These are phyloP conservation scores for Fraxinus ornus DNA, from an alignment of 305 asterid genomes.

Conservation along the genomic window DNA sequence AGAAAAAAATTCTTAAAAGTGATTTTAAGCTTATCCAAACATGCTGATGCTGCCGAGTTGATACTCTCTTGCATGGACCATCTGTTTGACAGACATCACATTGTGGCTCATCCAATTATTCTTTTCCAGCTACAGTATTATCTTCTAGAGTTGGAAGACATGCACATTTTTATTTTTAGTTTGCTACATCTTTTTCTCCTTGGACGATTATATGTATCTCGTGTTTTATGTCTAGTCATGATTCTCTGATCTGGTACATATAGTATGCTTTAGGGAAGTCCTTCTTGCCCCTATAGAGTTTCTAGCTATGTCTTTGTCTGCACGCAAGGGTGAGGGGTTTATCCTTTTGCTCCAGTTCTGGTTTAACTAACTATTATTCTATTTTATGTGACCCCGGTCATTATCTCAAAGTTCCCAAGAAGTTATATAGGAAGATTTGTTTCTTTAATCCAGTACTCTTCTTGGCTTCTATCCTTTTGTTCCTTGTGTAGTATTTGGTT, in stretches of 20 bases:
- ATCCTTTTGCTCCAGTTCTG: background rate
- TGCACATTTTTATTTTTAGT: background rate
- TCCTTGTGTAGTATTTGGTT: background rate
- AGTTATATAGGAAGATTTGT: background rate
- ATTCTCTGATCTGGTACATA: background rate
- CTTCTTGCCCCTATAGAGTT: background rate
- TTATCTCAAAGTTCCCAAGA: background rate
- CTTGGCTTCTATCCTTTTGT: background rate
- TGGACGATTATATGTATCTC: background rate
- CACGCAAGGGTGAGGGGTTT: background rate
- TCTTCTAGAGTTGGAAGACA: background rate
- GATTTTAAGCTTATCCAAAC: background rate
- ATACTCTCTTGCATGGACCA: background rate
- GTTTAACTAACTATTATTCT: background rate
- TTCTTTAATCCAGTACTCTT: background rate
- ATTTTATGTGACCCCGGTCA: background rate
- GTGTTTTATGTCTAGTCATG: background rate
- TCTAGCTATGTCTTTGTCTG: background rate
- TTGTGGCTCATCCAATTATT: background rate
- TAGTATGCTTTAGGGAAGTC: background rate
- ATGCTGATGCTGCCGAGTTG: background rate
- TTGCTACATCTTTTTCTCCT: background rate
- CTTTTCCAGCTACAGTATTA: background rate
- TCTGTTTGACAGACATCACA: background rate
- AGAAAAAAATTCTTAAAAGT: background rate